Conservation (phyloP, 192 early-diverging fungal species). For the Irineochytrium annulatum region DNA sequence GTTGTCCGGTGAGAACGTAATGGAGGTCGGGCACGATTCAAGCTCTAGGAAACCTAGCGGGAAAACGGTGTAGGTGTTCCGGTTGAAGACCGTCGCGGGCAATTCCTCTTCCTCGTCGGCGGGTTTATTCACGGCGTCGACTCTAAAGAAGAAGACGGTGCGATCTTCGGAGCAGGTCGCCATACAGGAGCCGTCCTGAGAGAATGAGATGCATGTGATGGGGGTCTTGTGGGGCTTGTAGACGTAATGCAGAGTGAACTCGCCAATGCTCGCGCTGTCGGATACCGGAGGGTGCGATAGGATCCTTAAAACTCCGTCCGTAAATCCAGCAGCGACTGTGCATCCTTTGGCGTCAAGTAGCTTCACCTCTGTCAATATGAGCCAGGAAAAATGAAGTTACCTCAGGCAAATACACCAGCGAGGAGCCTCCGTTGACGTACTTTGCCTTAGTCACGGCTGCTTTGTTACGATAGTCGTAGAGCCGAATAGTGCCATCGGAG, state of each 20-base stretch:
- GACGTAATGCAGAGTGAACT: conserved; percentile 46
- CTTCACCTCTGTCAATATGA: conserved; percentile 19
- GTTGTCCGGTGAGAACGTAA: conserved; percentile 52
- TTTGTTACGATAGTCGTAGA: conserved; percentile 48
- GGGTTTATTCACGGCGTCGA: conserved; percentile 25
- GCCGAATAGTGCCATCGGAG: conserved; percentile 39
- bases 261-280: not conserved
- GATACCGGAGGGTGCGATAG: conserved; percentile 32
- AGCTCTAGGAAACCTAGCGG: conserved; percentile 55
- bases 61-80: conserved; percentile 24
- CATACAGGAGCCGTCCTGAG: conserved; percentile 47
- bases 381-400: conserved; percentile 20
- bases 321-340: conserved; percentile 49
- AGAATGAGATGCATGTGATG: conserved; percentile 42
- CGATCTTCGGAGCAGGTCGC: conserved; percentile 44
- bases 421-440: conserved; percentile 36
- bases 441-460: conserved; percentile 14
- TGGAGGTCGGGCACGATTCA: conserved; percentile 13
- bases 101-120: too few relatives aligned
- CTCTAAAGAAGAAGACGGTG: conserved; percentile 55
- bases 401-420: conserved; percentile 39
- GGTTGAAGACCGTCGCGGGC: conserved; percentile 18
- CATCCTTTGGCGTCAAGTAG: conserved; percentile 42
- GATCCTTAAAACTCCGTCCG: conserved; percentile 55
- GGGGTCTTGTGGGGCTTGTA: conserved; percentile 51